Conservation (phyloP, 352 stramenopile species). For the Phytophthora cryptogea region DNA sequence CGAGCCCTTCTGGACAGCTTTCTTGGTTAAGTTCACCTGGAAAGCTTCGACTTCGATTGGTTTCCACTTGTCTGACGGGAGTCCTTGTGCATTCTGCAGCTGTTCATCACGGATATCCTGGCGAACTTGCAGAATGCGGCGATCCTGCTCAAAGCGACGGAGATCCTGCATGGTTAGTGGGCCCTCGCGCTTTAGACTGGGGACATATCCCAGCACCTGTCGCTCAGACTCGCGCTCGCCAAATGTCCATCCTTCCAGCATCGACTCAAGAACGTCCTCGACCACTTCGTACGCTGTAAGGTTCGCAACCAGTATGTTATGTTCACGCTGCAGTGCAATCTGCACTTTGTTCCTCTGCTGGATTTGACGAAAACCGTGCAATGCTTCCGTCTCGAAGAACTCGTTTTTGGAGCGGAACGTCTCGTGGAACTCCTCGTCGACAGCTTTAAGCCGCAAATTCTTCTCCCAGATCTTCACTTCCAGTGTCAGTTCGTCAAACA, state of each 20-base stretch:
- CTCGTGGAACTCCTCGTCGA: conserved; percentile 94
- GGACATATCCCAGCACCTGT: conserved; percentile 76
- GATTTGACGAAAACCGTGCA: conserved; percentile 92
- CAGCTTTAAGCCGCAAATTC: conserved; percentile 64
- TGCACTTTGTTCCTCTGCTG: conserved; percentile 83
- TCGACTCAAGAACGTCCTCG: conserved; percentile 94
- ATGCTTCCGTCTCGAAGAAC: conserved; percentile 88
- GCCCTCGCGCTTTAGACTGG: conserved; percentile 84
- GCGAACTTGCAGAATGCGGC: conserved; percentile 41
- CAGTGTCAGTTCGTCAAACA: conserved; percentile 75
- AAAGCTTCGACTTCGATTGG: conserved; percentile 75
- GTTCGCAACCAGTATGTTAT: conserved; percentile 84
- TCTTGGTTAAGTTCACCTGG: conserved; percentile 50
- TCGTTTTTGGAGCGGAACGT: conserved; percentile 81
- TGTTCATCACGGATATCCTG: conserved; percentile 41
- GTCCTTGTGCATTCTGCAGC: conserved; percentile 46
- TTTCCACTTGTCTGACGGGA: conserved; percentile 72
- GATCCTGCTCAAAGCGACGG: conserved; percentile 58
- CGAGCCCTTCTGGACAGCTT: conserved; percentile 72
- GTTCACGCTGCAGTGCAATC: conserved; percentile 83
- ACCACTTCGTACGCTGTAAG: conserved; percentile 90
- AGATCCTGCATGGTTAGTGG: conserved; percentile 74
- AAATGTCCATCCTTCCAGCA: conserved; percentile 97
- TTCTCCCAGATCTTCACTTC: conserved; percentile 75
- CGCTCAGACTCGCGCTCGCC: conserved; percentile 89